Percentiles rank a stretch among this genome's conserved stretches.
These are phyloP conservation scores for Apium graveolens DNA, from an alignment of 129 eudicot species.

Conservation along the genomic window DNA sequence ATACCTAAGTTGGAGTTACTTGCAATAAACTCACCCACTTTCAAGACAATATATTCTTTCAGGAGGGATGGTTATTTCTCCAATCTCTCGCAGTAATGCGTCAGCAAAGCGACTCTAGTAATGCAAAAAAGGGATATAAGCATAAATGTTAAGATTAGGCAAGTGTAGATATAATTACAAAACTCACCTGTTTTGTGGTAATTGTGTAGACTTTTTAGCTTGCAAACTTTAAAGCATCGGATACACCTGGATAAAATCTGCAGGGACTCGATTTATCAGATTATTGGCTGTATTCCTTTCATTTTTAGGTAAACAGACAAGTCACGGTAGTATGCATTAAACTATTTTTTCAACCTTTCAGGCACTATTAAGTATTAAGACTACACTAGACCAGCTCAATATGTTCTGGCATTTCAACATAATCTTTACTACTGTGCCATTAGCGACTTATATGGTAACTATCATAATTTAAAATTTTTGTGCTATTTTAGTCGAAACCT, in stretches of 20 bases:
- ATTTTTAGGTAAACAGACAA: not conserved
- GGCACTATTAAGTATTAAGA: not conserved
- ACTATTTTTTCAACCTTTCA: not conserved
- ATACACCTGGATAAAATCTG: too few species aligned
- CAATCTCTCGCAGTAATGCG: too few species aligned
- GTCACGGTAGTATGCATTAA: not conserved
- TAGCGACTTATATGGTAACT: not conserved
- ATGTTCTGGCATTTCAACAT: not conserved
- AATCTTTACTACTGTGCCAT: not conserved
- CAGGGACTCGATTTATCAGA: conserved; percentile 6
- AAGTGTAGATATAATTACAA: not conserved
- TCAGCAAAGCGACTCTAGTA: conserved; percentile 69
- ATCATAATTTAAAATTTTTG: not conserved
- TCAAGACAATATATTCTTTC: too few species aligned
- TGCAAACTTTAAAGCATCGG: too few species aligned
- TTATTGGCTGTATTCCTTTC: not conserved
- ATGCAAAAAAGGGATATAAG: not conserved
- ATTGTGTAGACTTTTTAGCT: too few species aligned
- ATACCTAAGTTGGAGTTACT: not conserved
- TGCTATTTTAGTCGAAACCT: not conserved
- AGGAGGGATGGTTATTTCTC: too few species aligned
- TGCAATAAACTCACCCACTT: too few species aligned
- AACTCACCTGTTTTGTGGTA: conserved; percentile 80
- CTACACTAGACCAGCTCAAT: not conserved
- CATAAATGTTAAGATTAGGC: not conserved